phyloP scores from a whole-genome alignment of 2,329 filamentous ascomycete genomes.

The Fusarium acutatum region DNA sequence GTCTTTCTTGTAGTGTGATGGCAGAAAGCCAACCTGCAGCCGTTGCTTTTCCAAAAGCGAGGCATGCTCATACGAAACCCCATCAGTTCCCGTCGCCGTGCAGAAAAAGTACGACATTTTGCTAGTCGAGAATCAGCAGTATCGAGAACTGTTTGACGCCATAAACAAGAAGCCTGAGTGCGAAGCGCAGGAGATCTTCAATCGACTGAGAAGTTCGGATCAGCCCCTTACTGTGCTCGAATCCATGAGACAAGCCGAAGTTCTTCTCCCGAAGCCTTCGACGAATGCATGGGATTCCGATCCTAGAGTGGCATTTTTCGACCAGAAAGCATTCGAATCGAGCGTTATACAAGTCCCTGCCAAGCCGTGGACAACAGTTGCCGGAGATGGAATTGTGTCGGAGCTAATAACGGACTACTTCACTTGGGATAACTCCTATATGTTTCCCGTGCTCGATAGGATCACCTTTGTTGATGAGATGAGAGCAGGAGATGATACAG shows the following conservation, averaged over 20 bases:
- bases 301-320: background rate
- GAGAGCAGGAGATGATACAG: background rate
- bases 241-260: conserved; percentile 1
- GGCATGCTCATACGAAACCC: background rate
- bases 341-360: background rate
- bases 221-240: conserved; percentile 2
- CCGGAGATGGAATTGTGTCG: background rate
- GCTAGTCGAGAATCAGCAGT: conserved; percentile 11
- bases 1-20: background rate
- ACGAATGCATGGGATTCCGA: background rate
- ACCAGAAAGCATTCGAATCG: background rate
- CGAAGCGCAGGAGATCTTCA: conserved; percentile 11
- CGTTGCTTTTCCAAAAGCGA: conserved; percentile 13
- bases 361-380: background rate
- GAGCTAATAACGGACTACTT: conserved; percentile 1
- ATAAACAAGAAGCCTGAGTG: conserved; percentile 2
- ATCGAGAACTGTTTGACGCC: conserved; percentile 15
- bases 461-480: background rate
- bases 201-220: background rate
- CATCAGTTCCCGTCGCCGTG: background rate
- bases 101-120: conserved; percentile 12
- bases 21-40: conserved; percentile 1
- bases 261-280: background rate
- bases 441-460: background rate
- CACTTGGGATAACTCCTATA: background rate